Percentiles rank a stretch among this genome's conserved stretches.
phyloP scores from a whole-genome alignment of 345 rosid species.

The Aquilaria malaccensis region DNA sequence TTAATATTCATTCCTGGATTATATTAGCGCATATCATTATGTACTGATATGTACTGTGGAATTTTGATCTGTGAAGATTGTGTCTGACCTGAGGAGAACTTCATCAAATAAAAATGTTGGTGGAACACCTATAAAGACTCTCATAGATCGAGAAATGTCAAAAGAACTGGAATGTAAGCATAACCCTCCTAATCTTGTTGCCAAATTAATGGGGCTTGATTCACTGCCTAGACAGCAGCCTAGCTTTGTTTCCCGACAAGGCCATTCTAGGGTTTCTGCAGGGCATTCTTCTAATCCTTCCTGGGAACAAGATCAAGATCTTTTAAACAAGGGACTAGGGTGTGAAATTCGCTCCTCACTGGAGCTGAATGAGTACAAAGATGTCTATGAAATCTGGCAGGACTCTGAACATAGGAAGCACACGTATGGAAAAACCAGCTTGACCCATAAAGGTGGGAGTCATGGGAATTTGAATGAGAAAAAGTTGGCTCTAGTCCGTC shows the following conservation, averaged over 20 bases:
- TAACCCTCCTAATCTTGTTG: conserved; percentile 68
- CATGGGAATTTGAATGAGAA: conserved; percentile 28
- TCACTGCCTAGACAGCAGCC: conserved; percentile 55
- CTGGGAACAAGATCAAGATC: conserved; percentile 41
- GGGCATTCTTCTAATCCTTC: conserved; percentile 51
- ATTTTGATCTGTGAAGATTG: conserved; percentile 35
- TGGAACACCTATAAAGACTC: conserved; percentile 77
- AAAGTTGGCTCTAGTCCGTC: conserved; percentile 74
- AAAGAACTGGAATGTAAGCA: conserved; percentile 57
- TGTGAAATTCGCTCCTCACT: conserved; percentile 23
- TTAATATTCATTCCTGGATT: conserved; percentile 23
- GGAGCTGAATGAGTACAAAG: conserved; percentile 42
- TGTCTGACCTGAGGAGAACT: conserved; percentile 49
- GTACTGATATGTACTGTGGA: conserved; percentile 15
- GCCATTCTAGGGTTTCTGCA: conserved; percentile 46
- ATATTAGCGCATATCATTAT: conserved; percentile 9
- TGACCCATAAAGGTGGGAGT: conserved; percentile 38
- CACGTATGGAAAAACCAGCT: conserved; percentile 33
- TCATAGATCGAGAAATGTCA: conserved; percentile 79
- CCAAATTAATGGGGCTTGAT: conserved; percentile 98
- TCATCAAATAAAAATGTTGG: conserved; percentile 45
- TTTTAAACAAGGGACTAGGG: conserved; percentile 39
- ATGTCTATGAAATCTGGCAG: conserved; percentile 64
- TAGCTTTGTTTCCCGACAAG: conserved; percentile 37
- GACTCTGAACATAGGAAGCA: conserved; percentile 26